Evolutionary conservation across 2,329 filamentous ascomycete species (phyloP).

Genomic region (Penicillium sp.): DNA sequence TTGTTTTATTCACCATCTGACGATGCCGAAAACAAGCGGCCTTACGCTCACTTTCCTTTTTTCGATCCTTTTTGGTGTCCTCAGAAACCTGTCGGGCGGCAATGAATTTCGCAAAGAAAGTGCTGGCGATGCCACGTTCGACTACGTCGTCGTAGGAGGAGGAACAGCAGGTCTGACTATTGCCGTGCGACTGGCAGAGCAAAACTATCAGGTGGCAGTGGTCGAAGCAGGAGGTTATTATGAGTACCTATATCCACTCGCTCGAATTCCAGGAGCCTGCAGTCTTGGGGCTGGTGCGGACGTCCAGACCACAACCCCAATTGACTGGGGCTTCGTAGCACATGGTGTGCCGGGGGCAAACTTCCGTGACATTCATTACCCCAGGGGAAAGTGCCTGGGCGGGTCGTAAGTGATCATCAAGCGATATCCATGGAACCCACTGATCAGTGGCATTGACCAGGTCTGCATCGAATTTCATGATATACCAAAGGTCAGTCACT

Average conservation of each 20-base stretch:
- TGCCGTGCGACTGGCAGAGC: slow-evolving; percentile 52
- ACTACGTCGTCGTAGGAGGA: slow-evolving; percentile 36
- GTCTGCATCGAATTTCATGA: slow-evolving; percentile 34
- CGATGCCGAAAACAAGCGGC: background rate
- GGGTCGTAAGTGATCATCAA: slow-evolving; percentile 25
- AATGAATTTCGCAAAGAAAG: background rate
- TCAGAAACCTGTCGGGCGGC: background rate
- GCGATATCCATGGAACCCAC: background rate
- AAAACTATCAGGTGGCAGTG: slow-evolving; percentile 39
- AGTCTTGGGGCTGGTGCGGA: slow-evolving; percentile 24
- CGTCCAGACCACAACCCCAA: slow-evolving; percentile 41
- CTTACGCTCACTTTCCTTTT: background rate
- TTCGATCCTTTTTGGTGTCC: background rate
- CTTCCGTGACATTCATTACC: slow-evolving; percentile 32
- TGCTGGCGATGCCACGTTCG: slow-evolving; percentile 18
- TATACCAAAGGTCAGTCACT: slow-evolving; percentile 30
- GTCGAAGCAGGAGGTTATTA: slow-evolving; percentile 46
- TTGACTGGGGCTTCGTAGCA: slow-evolving; percentile 49
- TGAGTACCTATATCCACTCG: slow-evolving; percentile 53
- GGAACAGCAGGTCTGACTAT: slow-evolving; percentile 43
- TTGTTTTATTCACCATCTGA: background rate
- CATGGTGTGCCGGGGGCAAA: slow-evolving; percentile 48
- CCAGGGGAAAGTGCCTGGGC: slow-evolving; percentile 29
- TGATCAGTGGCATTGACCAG: slow-evolving; percentile 15
- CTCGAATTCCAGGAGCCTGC: slow-evolving; percentile 43